phyloP scores from a whole-genome alignment of 1,139 yeast species.

The Suhomyces anneliseae region DNA sequence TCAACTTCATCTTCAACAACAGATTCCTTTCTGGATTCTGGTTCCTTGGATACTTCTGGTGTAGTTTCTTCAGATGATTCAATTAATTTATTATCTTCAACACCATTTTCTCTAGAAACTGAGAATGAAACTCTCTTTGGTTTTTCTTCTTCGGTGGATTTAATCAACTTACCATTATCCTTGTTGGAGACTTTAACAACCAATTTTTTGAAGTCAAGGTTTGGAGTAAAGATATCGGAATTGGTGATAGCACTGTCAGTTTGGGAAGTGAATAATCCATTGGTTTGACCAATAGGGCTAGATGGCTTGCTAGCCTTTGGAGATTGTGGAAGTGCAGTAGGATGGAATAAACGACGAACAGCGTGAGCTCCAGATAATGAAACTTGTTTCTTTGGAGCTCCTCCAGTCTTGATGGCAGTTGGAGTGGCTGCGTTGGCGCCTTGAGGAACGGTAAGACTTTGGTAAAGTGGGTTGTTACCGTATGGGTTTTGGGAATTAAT shows the following conservation, averaged over 20 bases:
- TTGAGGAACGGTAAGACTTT: conserved; percentile 28
- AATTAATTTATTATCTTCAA: background rate
- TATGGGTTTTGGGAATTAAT: conserved; percentile 67
- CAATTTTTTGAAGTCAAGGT: conserved; percentile 55
- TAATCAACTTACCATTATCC: conserved; percentile 13
- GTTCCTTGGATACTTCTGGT: background rate
- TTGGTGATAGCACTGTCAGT: conserved; percentile 69
- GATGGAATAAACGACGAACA: conserved; percentile 7
- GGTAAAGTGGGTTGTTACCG: conserved; percentile 67
- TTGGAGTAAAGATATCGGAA: conserved; percentile 73
- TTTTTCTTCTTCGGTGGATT: conserved; percentile 6
- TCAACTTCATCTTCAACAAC: conserved; percentile 24
- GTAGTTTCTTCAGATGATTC: background rate
- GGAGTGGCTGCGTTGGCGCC: conserved; percentile 1
- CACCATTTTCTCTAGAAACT: conserved; percentile 1
- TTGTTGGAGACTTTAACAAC: conserved; percentile 49
- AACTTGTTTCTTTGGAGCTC: conserved; percentile 6
- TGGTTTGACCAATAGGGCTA: conserved; percentile 6
- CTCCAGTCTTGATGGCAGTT: conserved; percentile 4
- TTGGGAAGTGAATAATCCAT: conserved; percentile 24
- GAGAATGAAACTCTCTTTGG: conserved; percentile 10
- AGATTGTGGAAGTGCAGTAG: conserved; percentile 5
- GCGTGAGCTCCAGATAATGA: conserved; percentile 4
- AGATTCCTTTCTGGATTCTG: background rate
- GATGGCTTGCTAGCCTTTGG: background rate